Percentiles rank a stretch among this genome's conserved stretches.
Conservation (phyloP, 2,329 filamentous ascomycete genomes). For the Ceratocystis smalleyi region DNA sequence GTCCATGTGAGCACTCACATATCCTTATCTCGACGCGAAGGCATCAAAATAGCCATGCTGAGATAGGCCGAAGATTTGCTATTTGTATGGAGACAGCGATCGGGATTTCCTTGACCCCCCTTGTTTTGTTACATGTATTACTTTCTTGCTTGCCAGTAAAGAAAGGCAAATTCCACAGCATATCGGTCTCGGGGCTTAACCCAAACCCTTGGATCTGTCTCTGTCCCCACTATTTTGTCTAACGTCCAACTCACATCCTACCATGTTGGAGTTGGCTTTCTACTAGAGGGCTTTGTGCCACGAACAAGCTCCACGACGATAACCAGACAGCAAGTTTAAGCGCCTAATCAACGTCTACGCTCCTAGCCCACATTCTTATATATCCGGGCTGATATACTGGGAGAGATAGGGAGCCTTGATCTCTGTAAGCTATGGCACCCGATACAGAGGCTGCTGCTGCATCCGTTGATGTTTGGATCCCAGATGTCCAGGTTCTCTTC, state of each 20-base stretch:
- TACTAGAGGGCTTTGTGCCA: neutral
- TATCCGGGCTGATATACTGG: too few species aligned
- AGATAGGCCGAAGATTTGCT: neutral
- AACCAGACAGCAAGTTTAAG: neutral
- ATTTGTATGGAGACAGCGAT: neutral
- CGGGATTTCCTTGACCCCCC: neutral
- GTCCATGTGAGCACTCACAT: neutral
- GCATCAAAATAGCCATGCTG: neutral
- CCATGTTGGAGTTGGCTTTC: neutral
- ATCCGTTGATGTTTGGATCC: constrained; percentile 11
- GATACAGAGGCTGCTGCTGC: constrained; percentile 1
- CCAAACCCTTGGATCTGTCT: neutral
- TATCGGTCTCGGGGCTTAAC: neutral
- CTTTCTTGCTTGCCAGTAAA: neutral
- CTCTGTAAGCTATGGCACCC: neutral
- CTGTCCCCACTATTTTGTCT: neutral
- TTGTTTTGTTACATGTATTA: neutral
- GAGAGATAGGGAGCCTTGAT: too few species aligned
- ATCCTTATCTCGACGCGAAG: too few species aligned
- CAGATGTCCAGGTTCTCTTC: constrained; percentile 14
- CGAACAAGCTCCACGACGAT: neutral
- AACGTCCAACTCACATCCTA: neutral
- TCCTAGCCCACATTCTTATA: too few species aligned
- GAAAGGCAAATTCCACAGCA: too few species aligned
- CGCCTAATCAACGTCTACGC: too few species aligned